Conservation (phyloP, 495 filamentous ascomycete species). For the Sporormia fimetaria region DNA sequence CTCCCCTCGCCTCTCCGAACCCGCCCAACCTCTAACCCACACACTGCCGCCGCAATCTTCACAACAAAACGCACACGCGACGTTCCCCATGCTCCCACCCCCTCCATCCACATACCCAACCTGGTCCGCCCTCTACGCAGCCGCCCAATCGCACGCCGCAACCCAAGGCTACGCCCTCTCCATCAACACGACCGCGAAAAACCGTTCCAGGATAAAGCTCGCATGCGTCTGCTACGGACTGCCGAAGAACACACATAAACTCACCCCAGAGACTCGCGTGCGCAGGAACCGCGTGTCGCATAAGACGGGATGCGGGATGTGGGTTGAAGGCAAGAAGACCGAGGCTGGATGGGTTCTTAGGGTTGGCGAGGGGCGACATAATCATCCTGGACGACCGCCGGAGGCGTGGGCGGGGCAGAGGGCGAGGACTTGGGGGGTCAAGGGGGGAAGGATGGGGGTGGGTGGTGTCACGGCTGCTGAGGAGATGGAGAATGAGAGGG, state of each 20-base stretch:
- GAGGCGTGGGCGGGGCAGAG: conserved; percentile 23
- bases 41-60: conserved; percentile 8
- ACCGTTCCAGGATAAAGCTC: conserved; percentile 20
- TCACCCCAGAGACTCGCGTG: conserved; percentile 24
- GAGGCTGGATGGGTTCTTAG: conserved; percentile 22
- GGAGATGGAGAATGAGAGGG: conserved; percentile 11
- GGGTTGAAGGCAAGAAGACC: conserved; percentile 24
- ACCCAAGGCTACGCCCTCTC: conserved; percentile 24
- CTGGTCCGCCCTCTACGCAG: conserved; percentile 20
- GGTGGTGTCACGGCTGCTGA: conserved; percentile 23
- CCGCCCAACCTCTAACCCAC: not conserved
- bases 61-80: conserved; percentile 9
- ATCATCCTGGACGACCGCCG: conserved; percentile 16
- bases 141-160: conserved; percentile 23
- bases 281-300: conserved; percentile 22
- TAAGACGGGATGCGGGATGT: conserved; percentile 26
- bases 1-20: not conserved
- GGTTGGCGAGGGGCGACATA: conserved; percentile 19
- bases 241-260: conserved; percentile 27
- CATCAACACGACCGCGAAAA: conserved; percentile 25
- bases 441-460: conserved; percentile 17
- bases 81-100: conserved; percentile 21
- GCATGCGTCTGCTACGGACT: conserved; percentile 25
- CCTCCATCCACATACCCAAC: conserved; percentile 10
- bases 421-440: conserved; percentile 22